Evolutionary conservation across 1,284 basidiomycete genomes (phyloP).

Genomic region (Marasmius oreades): DNA sequence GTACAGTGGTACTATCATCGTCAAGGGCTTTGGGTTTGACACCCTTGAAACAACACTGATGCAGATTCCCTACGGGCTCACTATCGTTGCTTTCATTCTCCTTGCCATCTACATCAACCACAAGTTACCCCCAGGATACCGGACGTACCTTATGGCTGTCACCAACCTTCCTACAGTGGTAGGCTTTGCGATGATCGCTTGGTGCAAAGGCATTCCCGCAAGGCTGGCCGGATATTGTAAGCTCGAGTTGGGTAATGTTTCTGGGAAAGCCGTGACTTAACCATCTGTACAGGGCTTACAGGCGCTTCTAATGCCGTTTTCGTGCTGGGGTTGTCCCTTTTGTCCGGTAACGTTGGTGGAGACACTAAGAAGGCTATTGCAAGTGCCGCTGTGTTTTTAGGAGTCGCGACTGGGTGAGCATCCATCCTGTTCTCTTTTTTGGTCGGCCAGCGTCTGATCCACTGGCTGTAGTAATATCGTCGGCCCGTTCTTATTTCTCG

Average conservation of each 20-base stretch:
- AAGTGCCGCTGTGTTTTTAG: slow-evolving; percentile 23
- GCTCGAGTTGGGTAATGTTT: neutral
- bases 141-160: slow-evolving; percentile 23
- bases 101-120: slow-evolving; percentile 19
- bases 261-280: too few species aligned
- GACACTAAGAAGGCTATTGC: slow-evolving; percentile 39
- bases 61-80: slow-evolving; percentile 31
- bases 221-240: slow-evolving; percentile 24
- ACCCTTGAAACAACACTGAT: slow-evolving; percentile 37
- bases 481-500: slow-evolving; percentile 36
- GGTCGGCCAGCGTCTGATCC: neutral
- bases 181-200: slow-evolving; percentile 25
- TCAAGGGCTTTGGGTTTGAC: slow-evolving; percentile 37
- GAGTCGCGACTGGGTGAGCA: slow-evolving; percentile 29
- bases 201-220: slow-evolving; percentile 19
- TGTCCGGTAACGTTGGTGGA: slow-evolving; percentile 43
- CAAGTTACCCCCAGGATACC: slow-evolving; percentile 19
- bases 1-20: slow-evolving; percentile 29
- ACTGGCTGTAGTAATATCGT: slow-evolving; percentile 36
- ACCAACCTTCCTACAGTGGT: slow-evolving; percentile 23
- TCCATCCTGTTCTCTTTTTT: neutral
- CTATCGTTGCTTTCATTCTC: slow-evolving; percentile 22
- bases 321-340: slow-evolving; percentile 39
- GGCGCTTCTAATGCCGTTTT: slow-evolving; percentile 41
- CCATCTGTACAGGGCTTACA: slow-evolving; percentile 24